Conservation (phyloP, 1,284 basidiomycete species). For the Rhodotorula sp. region DNA sequence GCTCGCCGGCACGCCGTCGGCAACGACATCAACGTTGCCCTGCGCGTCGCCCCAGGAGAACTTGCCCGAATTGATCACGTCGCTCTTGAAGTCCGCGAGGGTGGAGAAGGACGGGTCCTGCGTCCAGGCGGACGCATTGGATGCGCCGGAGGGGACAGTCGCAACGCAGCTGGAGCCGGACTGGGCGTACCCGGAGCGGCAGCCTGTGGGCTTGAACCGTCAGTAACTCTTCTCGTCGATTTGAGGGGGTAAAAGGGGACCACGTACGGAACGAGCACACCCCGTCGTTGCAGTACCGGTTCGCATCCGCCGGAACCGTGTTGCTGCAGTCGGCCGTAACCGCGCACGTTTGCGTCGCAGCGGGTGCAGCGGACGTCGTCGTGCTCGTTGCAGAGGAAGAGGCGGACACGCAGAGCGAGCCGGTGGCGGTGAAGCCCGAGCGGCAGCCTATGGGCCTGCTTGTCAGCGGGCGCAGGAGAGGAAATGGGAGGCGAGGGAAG, state of each 20-base stretch:
- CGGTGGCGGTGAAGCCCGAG: not conserved
- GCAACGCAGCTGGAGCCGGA: not conserved
- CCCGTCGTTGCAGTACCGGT: not conserved
- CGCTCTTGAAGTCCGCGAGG: slow-evolving; percentile 21
- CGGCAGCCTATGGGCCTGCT: not conserved
- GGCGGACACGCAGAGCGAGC: not conserved
- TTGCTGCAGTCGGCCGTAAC: not conserved
- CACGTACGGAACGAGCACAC: not conserved
- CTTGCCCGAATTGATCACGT: slow-evolving; percentile 24
- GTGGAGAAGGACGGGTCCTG: slow-evolving; percentile 22
- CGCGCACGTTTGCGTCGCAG: not conserved
- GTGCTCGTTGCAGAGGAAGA: not conserved
- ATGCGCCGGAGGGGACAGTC: not conserved
- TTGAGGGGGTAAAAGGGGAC: not conserved
- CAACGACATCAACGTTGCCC: slow-evolving; percentile 22
- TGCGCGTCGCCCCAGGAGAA: slow-evolving; percentile 28
- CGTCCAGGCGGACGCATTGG: slow-evolving; percentile 15
- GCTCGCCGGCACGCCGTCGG: slow-evolving; percentile 16
- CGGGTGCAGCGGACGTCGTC: not conserved
- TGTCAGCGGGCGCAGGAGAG: no score
- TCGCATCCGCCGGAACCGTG: not conserved
- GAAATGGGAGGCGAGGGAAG: not conserved
- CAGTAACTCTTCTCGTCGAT: not conserved
- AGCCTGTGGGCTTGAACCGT: not conserved
- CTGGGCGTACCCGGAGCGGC: not conserved